Percentiles rank a stretch among this genome's conserved stretches.
Conservation (phyloP, 768 basidiomycete genomes). For the Boletus tomentosulus region DNA sequence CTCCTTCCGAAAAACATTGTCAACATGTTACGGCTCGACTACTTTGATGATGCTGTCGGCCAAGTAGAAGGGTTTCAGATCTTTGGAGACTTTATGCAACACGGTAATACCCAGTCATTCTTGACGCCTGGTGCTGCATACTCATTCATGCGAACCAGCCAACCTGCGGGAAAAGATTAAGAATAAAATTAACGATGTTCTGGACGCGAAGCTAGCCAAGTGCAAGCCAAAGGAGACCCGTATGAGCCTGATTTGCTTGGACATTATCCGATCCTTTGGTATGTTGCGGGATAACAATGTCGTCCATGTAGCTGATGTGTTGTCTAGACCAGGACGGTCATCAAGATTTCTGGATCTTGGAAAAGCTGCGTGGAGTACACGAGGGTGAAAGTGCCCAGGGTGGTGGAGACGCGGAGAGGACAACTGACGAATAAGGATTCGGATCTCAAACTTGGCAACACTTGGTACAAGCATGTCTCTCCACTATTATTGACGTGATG, state of each 20-base stretch:
- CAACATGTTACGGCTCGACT: conserved; percentile 18
- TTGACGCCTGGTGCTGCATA: not conserved
- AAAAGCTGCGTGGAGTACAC: too few species aligned
- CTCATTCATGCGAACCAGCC: conserved; percentile 8
- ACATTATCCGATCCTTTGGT: conserved; percentile 18
- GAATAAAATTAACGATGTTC: conserved; percentile 9
- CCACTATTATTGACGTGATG: too few species aligned
- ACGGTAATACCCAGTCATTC: conserved; percentile 8
- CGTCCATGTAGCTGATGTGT: not conserved
- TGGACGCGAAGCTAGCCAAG: conserved; percentile 11
- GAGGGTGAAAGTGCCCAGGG: too few species aligned
- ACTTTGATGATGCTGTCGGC: conserved; percentile 23
- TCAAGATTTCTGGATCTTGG: too few species aligned
- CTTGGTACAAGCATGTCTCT: too few species aligned
- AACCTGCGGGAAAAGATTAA: conserved; percentile 11
- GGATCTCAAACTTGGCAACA: too few species aligned
- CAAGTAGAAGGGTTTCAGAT: conserved; percentile 21
- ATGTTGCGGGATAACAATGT: not conserved
- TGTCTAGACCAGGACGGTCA: conserved; percentile 1
- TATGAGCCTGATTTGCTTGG: conserved; percentile 19
- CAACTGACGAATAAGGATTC: too few species aligned
- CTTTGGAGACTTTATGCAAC: conserved; percentile 16
- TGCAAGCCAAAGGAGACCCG: conserved; percentile 12
- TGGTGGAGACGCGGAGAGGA: too few species aligned
- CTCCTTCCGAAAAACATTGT: conserved; percentile 15